Evolutionary conservation across 2,329 filamentous ascomycete species (phyloP), one percentile per base, ranked within the genome.

Genomic region (Fusarium torreyae): DNA sequence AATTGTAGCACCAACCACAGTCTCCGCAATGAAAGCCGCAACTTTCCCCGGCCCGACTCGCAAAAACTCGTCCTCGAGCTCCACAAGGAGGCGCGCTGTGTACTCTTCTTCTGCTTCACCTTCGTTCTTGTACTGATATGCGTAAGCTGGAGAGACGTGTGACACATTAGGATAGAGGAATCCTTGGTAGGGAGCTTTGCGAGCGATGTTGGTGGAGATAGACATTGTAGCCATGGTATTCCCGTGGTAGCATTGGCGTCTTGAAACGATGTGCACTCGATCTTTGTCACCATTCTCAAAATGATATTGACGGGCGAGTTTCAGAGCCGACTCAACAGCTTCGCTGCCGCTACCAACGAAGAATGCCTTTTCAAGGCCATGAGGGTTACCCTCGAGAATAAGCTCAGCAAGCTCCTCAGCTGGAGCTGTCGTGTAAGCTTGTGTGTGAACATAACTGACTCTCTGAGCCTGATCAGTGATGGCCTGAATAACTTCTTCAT

Each of bases 21-120:
- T 87, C 71, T 91, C 88, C 50, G 91, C 76, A 56, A 91, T 87
- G 33, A 88, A 85, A 0, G 89, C 89, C 0, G 66, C 66, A 5
- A 74, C n/a, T 1, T 45, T 57, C 3, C 57, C 20, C 2, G 51
- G 61, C 2, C 59, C 59, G 0, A 64, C 6, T 17, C 51, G 33
- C 2, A 64, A 10, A 5, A 63, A 45, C 26, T 64, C 59, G 5
- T 63, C 38, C 18, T 63, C 61, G 2, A 63, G 43, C 0, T 63
- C 61, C 0, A 40, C 2, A 0, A 64, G 9, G 2, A 63, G 44
- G 0, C 59, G 49, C 1, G 43, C 15, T 0, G 51, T 58, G 3
- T 31, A 63, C 1, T 50, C 43, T 2, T 44, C 17, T 5, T 63
- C 59, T 1, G 33, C 45, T 26, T 63, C 59, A 0, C 38, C 34